Conservation (phyloP, 1,284 basidiomycete species). For the Earliella scabrosa region DNA sequence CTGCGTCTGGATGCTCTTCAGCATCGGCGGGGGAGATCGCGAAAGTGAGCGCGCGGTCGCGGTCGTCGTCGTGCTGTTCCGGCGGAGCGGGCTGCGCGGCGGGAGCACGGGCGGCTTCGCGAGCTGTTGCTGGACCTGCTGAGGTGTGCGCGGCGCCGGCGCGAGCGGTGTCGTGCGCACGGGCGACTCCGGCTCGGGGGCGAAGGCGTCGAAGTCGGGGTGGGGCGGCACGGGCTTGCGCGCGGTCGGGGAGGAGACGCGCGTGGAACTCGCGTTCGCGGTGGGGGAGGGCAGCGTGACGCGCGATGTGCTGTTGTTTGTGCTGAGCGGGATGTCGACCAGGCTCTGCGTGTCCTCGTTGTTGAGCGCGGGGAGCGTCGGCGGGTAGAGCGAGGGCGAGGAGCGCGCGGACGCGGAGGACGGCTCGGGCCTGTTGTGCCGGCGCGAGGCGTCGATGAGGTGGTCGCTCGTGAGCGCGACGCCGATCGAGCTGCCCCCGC, state of each 20-base stretch:
- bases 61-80: constrained; percentile 26
- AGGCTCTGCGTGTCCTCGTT: constrained; percentile 38
- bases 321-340: constrained; percentile 16
- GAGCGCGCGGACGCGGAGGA: constrained; percentile 43
- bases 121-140: constrained; percentile 2
- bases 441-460: constrained; percentile 6
- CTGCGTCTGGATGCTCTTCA: constrained; percentile 11
- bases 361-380: constrained; percentile 40
- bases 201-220: constrained; percentile 13
- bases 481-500: constrained; percentile 19
- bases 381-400: constrained; percentile 63
- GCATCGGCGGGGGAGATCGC: constrained; percentile 10
- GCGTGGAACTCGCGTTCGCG: constrained; percentile 6
- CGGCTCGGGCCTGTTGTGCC: constrained; percentile 26
- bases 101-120: constrained; percentile 34
- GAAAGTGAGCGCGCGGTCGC: constrained; percentile 17
- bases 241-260: constrained; percentile 18
- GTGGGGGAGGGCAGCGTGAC: neutral
- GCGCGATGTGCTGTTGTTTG: constrained; percentile 7
- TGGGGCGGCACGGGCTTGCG: constrained; percentile 21
- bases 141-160: constrained; percentile 40
- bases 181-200: constrained; percentile 9
- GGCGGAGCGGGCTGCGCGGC: constrained; percentile 41
- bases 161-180: neutral
- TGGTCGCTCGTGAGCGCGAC: constrained; percentile 27